These are phyloP conservation scores for Ceratobasidium sp. DNA, from an alignment of 1,284 basidiomycete genomes.

Conservation along the genomic window DNA sequence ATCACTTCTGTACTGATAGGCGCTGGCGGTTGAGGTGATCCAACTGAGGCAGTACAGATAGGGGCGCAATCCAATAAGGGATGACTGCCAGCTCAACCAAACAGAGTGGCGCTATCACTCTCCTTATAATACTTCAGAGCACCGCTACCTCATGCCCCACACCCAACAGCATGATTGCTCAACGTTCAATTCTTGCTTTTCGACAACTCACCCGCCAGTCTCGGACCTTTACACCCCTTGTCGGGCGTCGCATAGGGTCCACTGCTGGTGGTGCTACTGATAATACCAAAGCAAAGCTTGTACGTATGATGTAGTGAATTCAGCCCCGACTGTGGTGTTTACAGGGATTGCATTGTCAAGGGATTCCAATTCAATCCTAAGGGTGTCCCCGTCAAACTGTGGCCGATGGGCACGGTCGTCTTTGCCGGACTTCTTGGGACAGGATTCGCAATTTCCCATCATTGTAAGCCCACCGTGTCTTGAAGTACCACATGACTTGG, in stretches of 20 bases:
- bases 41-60: too few relatives aligned
- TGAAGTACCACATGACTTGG: too few relatives aligned
- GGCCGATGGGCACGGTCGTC: constrained; percentile 32
- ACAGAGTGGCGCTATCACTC: too few relatives aligned
- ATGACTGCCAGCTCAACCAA: too few relatives aligned
- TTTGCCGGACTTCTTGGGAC: constrained; percentile 28
- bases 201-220: not conserved
- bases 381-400: constrained; percentile 27
- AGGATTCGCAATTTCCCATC: constrained; percentile 24
- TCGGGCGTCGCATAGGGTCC: constrained; percentile 2
- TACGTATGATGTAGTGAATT: not conserved
- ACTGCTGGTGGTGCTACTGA: not conserved
- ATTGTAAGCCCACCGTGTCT: constrained; percentile 1
- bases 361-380: constrained; percentile 27
- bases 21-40: too few relatives aligned
- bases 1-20: too few relatives aligned
- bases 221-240: not conserved
- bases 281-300: not conserved
- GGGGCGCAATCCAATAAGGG: too few relatives aligned
- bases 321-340: too few relatives aligned
- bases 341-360: not conserved
- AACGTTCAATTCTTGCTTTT: constrained; percentile 1
- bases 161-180: not conserved
- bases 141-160: not conserved
- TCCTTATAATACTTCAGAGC: not conserved